These are phyloP conservation scores for Taxawa tesnikishii DNA, from an alignment of 2,329 filamentous ascomycete genomes.

Conservation along the genomic window DNA sequence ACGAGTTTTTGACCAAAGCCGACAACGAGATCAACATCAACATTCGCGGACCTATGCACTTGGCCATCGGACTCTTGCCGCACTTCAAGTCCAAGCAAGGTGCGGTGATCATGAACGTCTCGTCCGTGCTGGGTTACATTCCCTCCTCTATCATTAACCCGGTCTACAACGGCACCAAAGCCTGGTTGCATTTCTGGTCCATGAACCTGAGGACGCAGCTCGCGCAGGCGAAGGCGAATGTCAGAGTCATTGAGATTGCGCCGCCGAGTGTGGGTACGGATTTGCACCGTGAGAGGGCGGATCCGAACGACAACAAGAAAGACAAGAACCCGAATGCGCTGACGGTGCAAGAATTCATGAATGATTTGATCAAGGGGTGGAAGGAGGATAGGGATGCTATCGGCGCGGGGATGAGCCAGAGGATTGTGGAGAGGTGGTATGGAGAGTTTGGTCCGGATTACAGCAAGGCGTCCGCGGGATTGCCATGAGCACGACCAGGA, in stretches of 20 bases:
- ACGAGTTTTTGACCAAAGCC: slow-evolving; percentile 36
- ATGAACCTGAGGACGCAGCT: slow-evolving; percentile 44
- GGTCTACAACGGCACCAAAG: slow-evolving; percentile 48
- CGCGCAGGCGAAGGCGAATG: slow-evolving; percentile 20
- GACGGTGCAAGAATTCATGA: slow-evolving; percentile 42
- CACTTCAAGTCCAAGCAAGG: slow-evolving; percentile 34
- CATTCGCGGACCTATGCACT: slow-evolving; percentile 45
- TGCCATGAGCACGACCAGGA: no score
- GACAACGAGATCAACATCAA: slow-evolving; percentile 49
- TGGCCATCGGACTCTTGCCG: slow-evolving; percentile 35
- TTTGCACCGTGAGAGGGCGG: slow-evolving; percentile 41
- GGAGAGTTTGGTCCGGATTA: slow-evolving; percentile 15
- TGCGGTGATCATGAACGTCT: slow-evolving; percentile 41
- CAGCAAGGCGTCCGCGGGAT: no score
- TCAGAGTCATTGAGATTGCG: slow-evolving; percentile 43
- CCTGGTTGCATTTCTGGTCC: slow-evolving; percentile 45
- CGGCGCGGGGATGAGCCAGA: slow-evolving; percentile 29
- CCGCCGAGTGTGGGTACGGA: slow-evolving; percentile 44
- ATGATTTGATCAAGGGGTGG: slow-evolving; percentile 31
- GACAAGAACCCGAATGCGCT: slow-evolving; percentile 36
- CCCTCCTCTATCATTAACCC: slow-evolving; percentile 44
- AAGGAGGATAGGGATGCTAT: slow-evolving; percentile 38
- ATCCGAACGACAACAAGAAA: slow-evolving; percentile 50
- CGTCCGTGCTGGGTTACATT: slow-evolving; percentile 40
- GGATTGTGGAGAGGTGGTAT: slow-evolving; percentile 34